Base-by-base conservation (phyloP, 1,284 basidiomycete species). In the Meira nashicola region DNA sequence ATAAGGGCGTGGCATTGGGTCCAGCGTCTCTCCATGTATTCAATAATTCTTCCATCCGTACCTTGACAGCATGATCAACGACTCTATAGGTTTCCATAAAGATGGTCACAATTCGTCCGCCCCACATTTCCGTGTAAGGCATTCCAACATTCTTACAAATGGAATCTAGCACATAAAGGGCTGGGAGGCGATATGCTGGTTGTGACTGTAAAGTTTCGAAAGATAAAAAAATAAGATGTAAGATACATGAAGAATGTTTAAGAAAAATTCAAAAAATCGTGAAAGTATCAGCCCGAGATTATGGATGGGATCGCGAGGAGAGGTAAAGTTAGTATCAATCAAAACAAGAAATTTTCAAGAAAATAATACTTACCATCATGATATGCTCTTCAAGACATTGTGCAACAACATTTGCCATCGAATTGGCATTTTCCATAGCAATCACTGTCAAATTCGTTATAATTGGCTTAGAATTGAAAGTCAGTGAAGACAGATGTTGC, bases 381-480 rank as follows among this genome's bases (percentile, higher is more conserved):
- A 97, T 91, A 67, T 96, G 92, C 33, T 83, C 81, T 73, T 95
- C 92, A 50, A 98, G 81, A 78, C 89, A 91, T 67, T 92, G 87
- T 0, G 88, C 88, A 21, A 97, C 88, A 55, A 91, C 85, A 60
- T 87, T 85, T 66, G 89, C 86, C 80, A 87, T 82, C 83, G 77
- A 66, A 63, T 88, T 86, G 57, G 86, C 82, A 77, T 89, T 87
- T 62, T 94, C 89, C 82, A 92, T 89, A 39, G 95, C 93, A 72
- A 92, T 85, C 83, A 94, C 86, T 33, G 94, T 97, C n/a, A 98
- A 82, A 64, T 85, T 86, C 80, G 94, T 92, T 71, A 99, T 99
- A 67, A 96, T 87, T 14, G 92, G 90, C 76, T 93, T 88, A 68
- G 92, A 95, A 81, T 98, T 99, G 83, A 94, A 87, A 44, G 87